Conservation (phyloP, 352 stramenopile species). For the Globisporangium cylindrosporum region DNA sequence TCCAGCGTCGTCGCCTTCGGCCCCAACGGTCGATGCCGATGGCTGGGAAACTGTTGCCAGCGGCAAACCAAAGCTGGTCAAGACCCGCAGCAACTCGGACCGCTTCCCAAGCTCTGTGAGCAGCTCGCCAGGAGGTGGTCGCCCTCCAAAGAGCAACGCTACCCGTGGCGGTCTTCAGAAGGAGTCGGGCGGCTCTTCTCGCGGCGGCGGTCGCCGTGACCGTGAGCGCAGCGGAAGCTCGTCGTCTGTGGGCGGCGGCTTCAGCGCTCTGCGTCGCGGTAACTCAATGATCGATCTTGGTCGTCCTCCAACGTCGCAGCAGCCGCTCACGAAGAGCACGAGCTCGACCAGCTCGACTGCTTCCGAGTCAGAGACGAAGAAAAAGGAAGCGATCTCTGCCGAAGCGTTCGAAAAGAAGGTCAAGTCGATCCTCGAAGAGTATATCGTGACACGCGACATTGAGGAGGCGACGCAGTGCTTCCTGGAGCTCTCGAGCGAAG, state of each 20-base stretch:
- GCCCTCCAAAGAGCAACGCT: conserved; percentile 32
- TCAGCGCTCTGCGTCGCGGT: conserved; percentile 11
- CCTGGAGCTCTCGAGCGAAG: conserved; percentile 47
- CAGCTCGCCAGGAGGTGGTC: conserved; percentile 22
- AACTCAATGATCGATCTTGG: conserved; percentile 24
- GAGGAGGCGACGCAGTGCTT: conserved; percentile 68
- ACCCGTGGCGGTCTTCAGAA: conserved; percentile 23
- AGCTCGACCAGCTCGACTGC: conserved; percentile 5
- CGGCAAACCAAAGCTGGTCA: conserved; percentile 53
- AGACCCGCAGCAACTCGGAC: conserved; percentile 63
- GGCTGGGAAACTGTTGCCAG: conserved; percentile 73
- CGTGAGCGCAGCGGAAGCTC: conserved; percentile 52
- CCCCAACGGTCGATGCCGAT: conserved; percentile 42
- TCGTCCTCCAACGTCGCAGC: conserved; percentile 39
- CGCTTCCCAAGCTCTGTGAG: conserved; percentile 27
- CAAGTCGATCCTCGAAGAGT: conserved; percentile 83
- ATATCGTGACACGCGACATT: conserved; percentile 80
- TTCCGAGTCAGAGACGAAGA: conserved; percentile 7
- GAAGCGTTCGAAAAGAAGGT: conserved; percentile 82
- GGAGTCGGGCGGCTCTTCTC: conserved; percentile 19
- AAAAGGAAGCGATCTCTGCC: conserved; percentile 27
- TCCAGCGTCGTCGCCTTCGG: conserved; percentile 14
- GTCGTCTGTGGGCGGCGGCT: conserved; percentile 27
- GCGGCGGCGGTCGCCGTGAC: conserved; percentile 32
- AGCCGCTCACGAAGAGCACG: conserved; percentile 16